phyloP scores from a whole-genome alignment of 352 stramenopile genomes.

The Phytophthora capsici region DNA sequence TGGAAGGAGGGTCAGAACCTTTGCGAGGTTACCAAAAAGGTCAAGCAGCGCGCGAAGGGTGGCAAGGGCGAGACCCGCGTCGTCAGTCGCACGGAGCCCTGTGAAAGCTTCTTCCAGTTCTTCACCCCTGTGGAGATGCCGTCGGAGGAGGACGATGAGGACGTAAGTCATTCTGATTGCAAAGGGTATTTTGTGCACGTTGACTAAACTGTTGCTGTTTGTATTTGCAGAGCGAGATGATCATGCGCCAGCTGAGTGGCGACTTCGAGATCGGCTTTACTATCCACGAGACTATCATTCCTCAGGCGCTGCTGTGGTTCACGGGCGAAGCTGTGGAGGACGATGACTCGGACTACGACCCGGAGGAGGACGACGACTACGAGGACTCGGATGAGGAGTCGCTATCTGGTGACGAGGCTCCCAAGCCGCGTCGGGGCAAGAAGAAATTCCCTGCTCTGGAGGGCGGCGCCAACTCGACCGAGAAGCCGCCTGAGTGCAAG shows the following conservation, averaged over 20 bases:
- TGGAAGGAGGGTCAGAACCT: constrained; percentile 88
- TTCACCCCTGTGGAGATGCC: constrained; percentile 88
- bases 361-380: constrained; percentile 77
- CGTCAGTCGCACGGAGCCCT: constrained; percentile 79
- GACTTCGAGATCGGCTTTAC: constrained; percentile 90
- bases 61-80: constrained; percentile 79
- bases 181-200: background rate
- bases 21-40: constrained; percentile 87
- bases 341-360: constrained; percentile 83
- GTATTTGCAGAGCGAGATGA: constrained; percentile 72
- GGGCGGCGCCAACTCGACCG: constrained; percentile 58
- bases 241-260: constrained; percentile 84
- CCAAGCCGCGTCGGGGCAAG: constrained; percentile 56
- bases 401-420: constrained; percentile 61
- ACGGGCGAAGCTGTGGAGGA: constrained; percentile 82
- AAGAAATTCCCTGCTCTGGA: constrained; percentile 85
- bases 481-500: constrained; percentile 91
- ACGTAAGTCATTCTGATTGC: constrained; percentile 53
- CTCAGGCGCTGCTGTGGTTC: constrained; percentile 88
- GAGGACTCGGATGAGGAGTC: constrained; percentile 73
- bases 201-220: constrained; percentile 22
- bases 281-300: constrained; percentile 90
- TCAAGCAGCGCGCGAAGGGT: constrained; percentile 87
- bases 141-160: constrained; percentile 83
- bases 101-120: constrained; percentile 90